A percentile compares a stretch with the other conserved stretches of the same genome.
phyloP scores from a whole-genome alignment of 208 protist genomes.

The Sergeia podlipaevii region DNA sequence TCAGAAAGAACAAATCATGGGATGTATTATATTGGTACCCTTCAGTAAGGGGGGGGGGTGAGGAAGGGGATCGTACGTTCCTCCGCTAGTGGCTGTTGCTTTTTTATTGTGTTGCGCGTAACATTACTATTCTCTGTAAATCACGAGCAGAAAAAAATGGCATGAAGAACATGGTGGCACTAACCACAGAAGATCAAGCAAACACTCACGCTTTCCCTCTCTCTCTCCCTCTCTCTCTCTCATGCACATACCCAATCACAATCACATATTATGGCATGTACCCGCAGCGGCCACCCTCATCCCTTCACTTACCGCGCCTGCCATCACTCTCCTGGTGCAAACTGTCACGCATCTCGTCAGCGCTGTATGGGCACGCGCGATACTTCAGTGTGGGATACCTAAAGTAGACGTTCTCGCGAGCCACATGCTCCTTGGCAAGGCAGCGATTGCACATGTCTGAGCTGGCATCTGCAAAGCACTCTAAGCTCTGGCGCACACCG shows the following conservation, averaged over 20 bases:
- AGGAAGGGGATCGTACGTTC: no score
- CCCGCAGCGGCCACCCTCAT: not conserved
- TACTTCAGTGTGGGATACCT: slow-evolving; percentile 88
- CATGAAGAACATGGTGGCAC: slow-evolving; percentile 3
- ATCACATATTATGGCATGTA: no score
- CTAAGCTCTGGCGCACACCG: slow-evolving; percentile 44
- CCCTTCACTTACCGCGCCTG: slow-evolving; percentile 1
- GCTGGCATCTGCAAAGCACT: slow-evolving; percentile 31
- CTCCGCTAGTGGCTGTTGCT: no score
- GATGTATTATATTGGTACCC: no score
- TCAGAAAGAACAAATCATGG: no score
- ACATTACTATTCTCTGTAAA: slow-evolving; percentile 2
- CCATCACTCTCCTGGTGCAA: slow-evolving; percentile 29
- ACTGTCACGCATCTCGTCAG: slow-evolving; percentile 73
- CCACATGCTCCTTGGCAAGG: slow-evolving; percentile 67
- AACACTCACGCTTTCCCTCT: no score
- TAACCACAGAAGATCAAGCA: no score
- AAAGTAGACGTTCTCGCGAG: slow-evolving; percentile 84
- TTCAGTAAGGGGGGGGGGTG: no score
- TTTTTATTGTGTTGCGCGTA: no score
- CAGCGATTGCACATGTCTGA: slow-evolving; percentile 60
- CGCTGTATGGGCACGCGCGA: slow-evolving; percentile 75
- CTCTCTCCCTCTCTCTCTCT: no score
- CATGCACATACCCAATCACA: no score
- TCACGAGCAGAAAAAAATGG: slow-evolving; percentile 2